These are phyloP conservation scores for Trichoderma gracile DNA, from an alignment of 2,329 filamentous ascomycete species.

Conservation along the genomic window DNA sequence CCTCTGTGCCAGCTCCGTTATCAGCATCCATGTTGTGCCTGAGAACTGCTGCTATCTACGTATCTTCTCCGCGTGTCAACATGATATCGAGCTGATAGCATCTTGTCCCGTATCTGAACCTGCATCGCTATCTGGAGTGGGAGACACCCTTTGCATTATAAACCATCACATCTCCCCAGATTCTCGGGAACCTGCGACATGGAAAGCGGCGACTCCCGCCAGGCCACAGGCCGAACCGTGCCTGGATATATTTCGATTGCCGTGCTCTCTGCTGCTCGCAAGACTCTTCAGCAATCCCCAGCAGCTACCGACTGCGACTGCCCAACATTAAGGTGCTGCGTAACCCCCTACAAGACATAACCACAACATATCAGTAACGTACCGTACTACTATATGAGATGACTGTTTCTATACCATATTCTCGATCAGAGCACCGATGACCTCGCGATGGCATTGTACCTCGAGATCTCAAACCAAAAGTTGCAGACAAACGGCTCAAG, in stretches of 20 bases:
- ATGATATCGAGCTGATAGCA: background rate
- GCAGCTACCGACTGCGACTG: no score
- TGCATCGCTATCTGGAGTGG: conserved; percentile 2
- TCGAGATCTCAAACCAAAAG: no score
- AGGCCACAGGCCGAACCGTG: background rate
- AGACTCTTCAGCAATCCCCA: no score
- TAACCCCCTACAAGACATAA: no score
- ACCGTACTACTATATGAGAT: background rate
- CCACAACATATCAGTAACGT: no score
- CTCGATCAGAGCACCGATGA: no score
- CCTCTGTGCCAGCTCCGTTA: background rate
- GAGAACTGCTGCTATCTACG: no score
- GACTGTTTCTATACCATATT: background rate
- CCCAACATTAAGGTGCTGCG: no score
- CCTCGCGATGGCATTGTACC: no score
- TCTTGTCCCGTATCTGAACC: background rate
- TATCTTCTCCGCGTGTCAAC: conserved; percentile 2
- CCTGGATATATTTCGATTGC: background rate
- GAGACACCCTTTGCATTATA: background rate
- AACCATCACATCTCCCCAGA: background rate
- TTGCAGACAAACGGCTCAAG: no score
- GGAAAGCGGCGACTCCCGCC: conserved; percentile 21
- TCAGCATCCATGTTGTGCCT: conserved; percentile 1
- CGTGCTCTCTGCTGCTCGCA: background rate
- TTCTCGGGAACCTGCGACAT: conserved; percentile 19